phyloP scores from a whole-genome alignment of 2,329 filamentous ascomycete species.

The Talaromyces verruculosus region DNA sequence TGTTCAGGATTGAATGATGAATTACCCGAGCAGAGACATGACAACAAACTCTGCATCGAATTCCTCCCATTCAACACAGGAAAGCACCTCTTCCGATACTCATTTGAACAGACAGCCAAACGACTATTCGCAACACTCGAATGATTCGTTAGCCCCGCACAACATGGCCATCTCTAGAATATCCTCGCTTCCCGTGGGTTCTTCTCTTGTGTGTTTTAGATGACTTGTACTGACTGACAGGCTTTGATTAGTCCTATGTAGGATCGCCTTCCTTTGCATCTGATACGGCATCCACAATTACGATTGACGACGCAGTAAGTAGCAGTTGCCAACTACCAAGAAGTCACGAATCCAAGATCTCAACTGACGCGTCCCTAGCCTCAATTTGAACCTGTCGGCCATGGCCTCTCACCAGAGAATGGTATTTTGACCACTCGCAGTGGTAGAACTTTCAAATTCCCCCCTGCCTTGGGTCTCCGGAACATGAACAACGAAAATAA shows the following conservation, averaged over 20 bases:
- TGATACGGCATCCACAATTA: not conserved
- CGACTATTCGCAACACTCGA: conserved; percentile 1
- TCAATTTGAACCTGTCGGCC: not conserved
- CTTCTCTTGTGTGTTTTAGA: not conserved
- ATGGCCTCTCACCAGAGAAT: conserved; percentile 8
- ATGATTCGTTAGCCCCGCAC: not conserved
- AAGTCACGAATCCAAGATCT: not conserved
- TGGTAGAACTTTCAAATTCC: conserved; percentile 16
- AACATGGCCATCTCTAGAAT: conserved; percentile 3
- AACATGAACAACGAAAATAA: conserved; percentile 21
- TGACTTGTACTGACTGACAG: not conserved
- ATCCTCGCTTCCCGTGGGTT: conserved; percentile 7
- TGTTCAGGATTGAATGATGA: not conserved
- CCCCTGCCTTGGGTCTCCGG: conserved; percentile 14
- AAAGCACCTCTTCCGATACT: not conserved
- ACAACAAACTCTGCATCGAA: not conserved
- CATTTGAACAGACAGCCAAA: conserved; percentile 11
- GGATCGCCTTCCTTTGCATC: conserved; percentile 10
- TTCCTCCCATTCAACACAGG: not conserved
- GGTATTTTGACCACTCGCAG: conserved; percentile 22
- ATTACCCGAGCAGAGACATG: not conserved
- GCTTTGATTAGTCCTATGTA: not conserved
- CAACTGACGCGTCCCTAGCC: conserved; percentile 1
- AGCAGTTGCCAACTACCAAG: not conserved
- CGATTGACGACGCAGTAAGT: conserved; percentile 16